Evolutionary conservation across 495 filamentous ascomycete species (phyloP).

Genomic region (Bacidia rubella): DNA sequence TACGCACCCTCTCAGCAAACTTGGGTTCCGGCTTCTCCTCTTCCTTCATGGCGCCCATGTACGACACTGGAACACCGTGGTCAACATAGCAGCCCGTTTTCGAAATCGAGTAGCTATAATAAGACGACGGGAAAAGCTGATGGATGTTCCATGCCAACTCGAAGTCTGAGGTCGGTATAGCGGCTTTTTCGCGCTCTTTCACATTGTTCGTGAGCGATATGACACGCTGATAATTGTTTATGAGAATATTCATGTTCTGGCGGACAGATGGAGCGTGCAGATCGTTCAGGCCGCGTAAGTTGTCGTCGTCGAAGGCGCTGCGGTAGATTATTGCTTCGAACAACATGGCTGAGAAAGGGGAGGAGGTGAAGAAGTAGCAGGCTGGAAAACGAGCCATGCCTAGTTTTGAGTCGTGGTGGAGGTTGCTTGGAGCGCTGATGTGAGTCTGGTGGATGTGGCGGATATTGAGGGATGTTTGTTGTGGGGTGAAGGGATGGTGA

Average conservation of each 20-base stretch:
- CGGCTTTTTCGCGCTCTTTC: constrained; percentile 29
- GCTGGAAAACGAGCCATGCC: constrained; percentile 45
- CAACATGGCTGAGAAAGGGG: constrained; percentile 59
- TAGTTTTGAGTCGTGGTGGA: constrained; percentile 13
- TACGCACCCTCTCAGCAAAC: too few species aligned
- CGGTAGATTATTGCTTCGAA: constrained; percentile 69
- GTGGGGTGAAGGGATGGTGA: constrained; percentile 22
- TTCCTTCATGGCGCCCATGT: too few species aligned
- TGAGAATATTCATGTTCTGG: constrained; percentile 51
- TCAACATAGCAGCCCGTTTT: constrained; percentile 45
- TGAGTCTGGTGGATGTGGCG: constrained; percentile 17
- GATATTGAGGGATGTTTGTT: constrained; percentile 28
- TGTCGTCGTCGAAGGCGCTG: constrained; percentile 61
- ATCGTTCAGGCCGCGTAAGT: constrained; percentile 71
- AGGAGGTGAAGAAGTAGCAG: constrained; percentile 64
- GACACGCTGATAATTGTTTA: constrained; percentile 59
- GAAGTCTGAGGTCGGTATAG: constrained; percentile 77
- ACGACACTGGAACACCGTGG: too few species aligned
- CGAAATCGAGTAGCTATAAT: constrained; percentile 32
- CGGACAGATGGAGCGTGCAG: constrained; percentile 50
- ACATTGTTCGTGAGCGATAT: constrained; percentile 51
- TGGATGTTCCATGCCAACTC: constrained; percentile 69
- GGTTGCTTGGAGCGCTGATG: constrained; percentile 16
- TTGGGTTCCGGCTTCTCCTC: too few species aligned
- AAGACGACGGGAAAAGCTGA: constrained; percentile 51